Evolutionary conservation across 768 basidiomycete genomes (phyloP).

Genomic region (Jaapia argillacea): DNA sequence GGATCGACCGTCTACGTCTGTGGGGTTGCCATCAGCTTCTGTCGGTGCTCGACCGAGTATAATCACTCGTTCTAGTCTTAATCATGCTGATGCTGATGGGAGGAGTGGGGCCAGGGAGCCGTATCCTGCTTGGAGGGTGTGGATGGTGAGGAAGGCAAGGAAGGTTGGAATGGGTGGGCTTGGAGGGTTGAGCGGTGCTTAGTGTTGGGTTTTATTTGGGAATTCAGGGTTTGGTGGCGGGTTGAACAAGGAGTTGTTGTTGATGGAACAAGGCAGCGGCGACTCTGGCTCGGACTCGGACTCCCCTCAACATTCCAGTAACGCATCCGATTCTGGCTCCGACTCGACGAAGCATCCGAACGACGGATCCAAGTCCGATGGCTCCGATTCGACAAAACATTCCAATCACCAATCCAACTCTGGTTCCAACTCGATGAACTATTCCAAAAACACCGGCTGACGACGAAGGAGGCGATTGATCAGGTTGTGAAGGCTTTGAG

Average conservation of each 20-base stretch:
- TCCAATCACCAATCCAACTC: slow-evolving; percentile 61
- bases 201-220: background rate
- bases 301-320: slow-evolving; percentile 72
- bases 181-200: background rate
- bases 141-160: background rate
- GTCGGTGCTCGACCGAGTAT: too few species aligned
- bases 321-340: slow-evolving; percentile 61
- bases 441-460: slow-evolving; percentile 73
- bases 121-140: background rate
- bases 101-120: background rate
- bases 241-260: background rate
- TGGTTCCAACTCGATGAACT: slow-evolving; percentile 83
- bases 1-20: too few species aligned
- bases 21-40: too few species aligned
- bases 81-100: too few species aligned
- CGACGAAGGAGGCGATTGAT: slow-evolving; percentile 65
- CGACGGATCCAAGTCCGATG: too few species aligned
- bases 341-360: too few species aligned
- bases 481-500: slow-evolving; percentile 52
- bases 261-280: slow-evolving; percentile 58
- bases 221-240: background rate
- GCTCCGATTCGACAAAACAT: slow-evolving; percentile 88
- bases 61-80: too few species aligned
- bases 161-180: background rate
- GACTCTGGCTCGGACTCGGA: slow-evolving; percentile 76